phyloP scores from a whole-genome alignment of 768 basidiomycete species.

The Hericium erinaceus region DNA sequence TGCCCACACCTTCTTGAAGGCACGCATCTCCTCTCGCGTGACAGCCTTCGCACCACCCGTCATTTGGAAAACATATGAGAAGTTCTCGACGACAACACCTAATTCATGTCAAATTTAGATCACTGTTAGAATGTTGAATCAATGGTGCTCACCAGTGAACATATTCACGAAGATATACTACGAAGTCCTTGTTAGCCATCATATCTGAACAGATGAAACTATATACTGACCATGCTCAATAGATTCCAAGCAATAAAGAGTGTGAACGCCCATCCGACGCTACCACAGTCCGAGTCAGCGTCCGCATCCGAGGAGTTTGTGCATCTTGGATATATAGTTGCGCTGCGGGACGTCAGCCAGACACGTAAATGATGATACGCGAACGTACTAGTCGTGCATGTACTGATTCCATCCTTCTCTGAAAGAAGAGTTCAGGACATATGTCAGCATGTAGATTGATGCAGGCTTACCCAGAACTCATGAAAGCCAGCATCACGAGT shows the following conservation, averaged over 20 bases:
- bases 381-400: slow-evolving; percentile 92
- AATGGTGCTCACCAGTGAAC: slow-evolving; percentile 62
- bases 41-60: slow-evolving; percentile 75
- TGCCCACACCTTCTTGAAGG: slow-evolving; percentile 93
- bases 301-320: slow-evolving; percentile 40
- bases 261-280: slow-evolving; percentile 68
- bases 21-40: slow-evolving; percentile 84
- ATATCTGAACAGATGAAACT: background rate
- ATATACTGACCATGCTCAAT: slow-evolving; percentile 71
- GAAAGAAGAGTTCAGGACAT: slow-evolving; percentile 5
- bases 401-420: slow-evolving; percentile 96
- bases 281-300: slow-evolving; percentile 81
- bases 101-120: background rate
- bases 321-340: slow-evolving; percentile 72
- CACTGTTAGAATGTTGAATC: background rate
- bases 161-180: slow-evolving; percentile 95
- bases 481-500: slow-evolving; percentile 84
- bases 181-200: background rate
- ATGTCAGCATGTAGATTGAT: background rate
- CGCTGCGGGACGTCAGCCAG: slow-evolving; percentile 31
- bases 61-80: slow-evolving; percentile 90
- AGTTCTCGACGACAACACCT: slow-evolving; percentile 92
- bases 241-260: slow-evolving; percentile 95
- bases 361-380: background rate
- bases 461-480: slow-evolving; percentile 75